phyloP scores from a whole-genome alignment of 2,329 filamentous ascomycete species.

The Triangularia setosa region DNA sequence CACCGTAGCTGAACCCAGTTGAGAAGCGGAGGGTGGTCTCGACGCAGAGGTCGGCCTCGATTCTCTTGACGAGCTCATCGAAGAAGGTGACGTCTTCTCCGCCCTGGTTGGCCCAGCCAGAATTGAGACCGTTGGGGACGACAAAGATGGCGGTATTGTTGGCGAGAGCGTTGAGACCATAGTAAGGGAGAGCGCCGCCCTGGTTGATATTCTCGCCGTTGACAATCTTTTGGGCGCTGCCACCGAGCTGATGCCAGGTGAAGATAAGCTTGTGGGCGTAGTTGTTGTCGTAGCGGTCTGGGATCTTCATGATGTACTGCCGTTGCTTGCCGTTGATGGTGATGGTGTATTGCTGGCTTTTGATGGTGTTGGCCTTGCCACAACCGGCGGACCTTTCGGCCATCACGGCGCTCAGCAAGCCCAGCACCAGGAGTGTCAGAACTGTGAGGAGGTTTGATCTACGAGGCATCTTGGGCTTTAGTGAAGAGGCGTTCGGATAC shows the following conservation, averaged over 20 bases:
- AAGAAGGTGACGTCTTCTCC: conserved; percentile 41
- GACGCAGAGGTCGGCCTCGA: conserved; percentile 41
- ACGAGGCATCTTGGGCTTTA: background rate
- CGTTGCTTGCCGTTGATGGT: conserved; percentile 37
- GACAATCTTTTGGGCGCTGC: conserved; percentile 37
- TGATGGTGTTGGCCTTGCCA: conserved; percentile 30
- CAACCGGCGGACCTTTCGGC: conserved; percentile 31
- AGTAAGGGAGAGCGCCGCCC: conserved; percentile 33
- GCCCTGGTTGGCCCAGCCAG: conserved; percentile 40
- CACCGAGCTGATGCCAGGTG: conserved; percentile 36
- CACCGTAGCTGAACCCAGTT: conserved; percentile 42
- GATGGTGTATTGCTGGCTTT: conserved; percentile 31
- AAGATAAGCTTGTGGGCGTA: conserved; percentile 40
- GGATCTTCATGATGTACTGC: conserved; percentile 34
- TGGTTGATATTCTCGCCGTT: conserved; percentile 26
- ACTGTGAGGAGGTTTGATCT: background rate
- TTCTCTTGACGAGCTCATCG: conserved; percentile 35
- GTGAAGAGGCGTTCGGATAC: background rate
- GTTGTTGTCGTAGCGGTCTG: conserved; percentile 37
- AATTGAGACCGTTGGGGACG: conserved; percentile 39
- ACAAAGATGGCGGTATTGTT: conserved; percentile 42
- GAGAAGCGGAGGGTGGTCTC: conserved; percentile 40
- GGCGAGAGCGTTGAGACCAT: conserved; percentile 36
- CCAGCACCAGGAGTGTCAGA: conserved; percentile 6
- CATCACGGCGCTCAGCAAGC: conserved; percentile 4